Percentiles rank a stretch among this genome's conserved stretches.
Evolutionary conservation across 129 eudicot species (phyloP).

Genomic region (Flaveria trinervia): DNA sequence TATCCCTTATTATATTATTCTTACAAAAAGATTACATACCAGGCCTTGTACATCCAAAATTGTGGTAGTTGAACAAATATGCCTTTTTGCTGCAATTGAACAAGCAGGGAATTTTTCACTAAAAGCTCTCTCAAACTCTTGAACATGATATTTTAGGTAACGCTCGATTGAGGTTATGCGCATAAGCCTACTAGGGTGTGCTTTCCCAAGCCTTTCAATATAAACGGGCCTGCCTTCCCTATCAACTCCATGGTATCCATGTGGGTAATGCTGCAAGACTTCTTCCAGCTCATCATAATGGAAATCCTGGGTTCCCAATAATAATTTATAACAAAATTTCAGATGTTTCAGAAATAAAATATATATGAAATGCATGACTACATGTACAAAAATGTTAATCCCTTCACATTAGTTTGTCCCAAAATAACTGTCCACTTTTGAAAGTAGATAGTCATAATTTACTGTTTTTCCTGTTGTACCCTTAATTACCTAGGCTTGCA

Average conservation of each 20-base stretch:
- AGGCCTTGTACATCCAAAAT: slow-evolving; percentile 91
- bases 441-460: neutral
- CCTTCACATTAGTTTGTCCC: slow-evolving; percentile 1
- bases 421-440: neutral
- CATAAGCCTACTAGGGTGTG: slow-evolving; percentile 79
- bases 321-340: neutral
- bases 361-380: neutral
- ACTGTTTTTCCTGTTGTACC: neutral
- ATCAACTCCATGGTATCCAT: slow-evolving; percentile 98
- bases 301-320: slow-evolving; percentile 53
- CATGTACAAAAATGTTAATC: neutral
- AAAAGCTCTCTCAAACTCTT: slow-evolving; percentile 84
- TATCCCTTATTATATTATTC: neutral
- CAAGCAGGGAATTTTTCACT: slow-evolving; percentile 90
- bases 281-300: slow-evolving; percentile 77
- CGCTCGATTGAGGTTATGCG: slow-evolving; percentile 73
- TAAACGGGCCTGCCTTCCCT: slow-evolving; percentile 91
- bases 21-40: slow-evolving; percentile 45
- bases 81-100: slow-evolving; percentile 82
- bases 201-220: slow-evolving; percentile 92
- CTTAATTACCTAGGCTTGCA: neutral
- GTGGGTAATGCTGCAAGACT: slow-evolving; percentile 88
- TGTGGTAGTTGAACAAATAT: slow-evolving; percentile 83
- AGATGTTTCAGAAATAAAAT: neutral
- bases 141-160: slow-evolving; percentile 79